A percentile compares a stretch with the other conserved stretches of the same genome.
These are phyloP conservation scores for Plasmodium cynomolgi DNA, from an alignment of 169 alveolate species.

Conservation along the genomic window DNA sequence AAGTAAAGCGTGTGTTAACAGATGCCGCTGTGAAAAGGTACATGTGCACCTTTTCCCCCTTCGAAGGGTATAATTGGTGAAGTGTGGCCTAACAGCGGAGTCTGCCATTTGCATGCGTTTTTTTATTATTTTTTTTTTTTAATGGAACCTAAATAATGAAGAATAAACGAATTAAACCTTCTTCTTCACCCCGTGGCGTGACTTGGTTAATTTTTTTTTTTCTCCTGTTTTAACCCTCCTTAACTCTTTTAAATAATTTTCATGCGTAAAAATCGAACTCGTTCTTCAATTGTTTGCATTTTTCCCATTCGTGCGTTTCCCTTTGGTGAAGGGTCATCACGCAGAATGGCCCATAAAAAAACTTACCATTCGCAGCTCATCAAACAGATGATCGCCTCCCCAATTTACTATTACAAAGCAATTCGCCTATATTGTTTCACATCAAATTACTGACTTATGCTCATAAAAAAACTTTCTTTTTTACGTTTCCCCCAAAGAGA, in stretches of 20 bases:
- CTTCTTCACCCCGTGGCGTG: background rate
- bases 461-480: conserved; percentile 19
- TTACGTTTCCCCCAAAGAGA: conserved; percentile 17
- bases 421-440: conserved; percentile 5
- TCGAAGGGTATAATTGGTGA: background rate
- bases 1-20: background rate
- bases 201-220: background rate
- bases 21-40: background rate
- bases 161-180: background rate
- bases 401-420: background rate
- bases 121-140: background rate
- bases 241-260: background rate
- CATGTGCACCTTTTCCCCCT: background rate
- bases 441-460: conserved; percentile 13
- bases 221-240: background rate
- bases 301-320: background rate
- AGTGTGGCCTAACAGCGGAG: background rate
- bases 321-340: background rate
- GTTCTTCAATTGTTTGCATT: background rate
- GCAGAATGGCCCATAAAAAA: background rate
- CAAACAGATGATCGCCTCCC: background rate
- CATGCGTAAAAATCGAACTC: background rate
- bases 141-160: background rate
- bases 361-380: background rate
- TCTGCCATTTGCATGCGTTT: background rate